phyloP scores from a whole-genome alignment of 768 basidiomycete species.

The Boletellus emodensis region DNA sequence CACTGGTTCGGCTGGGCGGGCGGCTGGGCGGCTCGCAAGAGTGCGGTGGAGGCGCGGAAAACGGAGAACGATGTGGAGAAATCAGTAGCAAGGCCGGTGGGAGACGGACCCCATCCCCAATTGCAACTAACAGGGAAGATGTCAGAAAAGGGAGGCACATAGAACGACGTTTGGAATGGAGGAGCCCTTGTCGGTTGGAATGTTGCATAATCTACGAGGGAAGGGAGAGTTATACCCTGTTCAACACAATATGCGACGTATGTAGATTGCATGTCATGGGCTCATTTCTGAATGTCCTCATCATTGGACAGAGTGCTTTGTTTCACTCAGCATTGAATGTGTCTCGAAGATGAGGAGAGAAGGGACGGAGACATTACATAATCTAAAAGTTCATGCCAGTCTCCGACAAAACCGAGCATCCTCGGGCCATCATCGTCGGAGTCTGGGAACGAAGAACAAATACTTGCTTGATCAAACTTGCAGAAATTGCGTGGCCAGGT shows the following conservation, averaged over 20 bases:
- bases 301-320: too few species aligned
- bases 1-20: slow-evolving; percentile 67
- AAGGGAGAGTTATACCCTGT: too few species aligned
- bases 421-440: too few species aligned
- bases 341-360: too few species aligned
- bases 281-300: too few species aligned
- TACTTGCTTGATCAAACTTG: slow-evolving; percentile 34
- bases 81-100: not conserved
- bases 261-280: too few species aligned
- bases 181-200: not conserved
- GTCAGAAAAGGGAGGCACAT: not conserved
- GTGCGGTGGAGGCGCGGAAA: slow-evolving; percentile 26
- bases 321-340: too few species aligned
- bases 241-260: too few species aligned
- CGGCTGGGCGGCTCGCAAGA: slow-evolving; percentile 43
- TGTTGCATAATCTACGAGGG: too few species aligned
- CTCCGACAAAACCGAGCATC: too few species aligned
- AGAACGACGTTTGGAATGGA: not conserved
- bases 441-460: slow-evolving; percentile 20
- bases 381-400: too few species aligned
- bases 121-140: slow-evolving; percentile 11
- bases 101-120: slow-evolving; percentile 2
- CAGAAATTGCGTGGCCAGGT: slow-evolving; percentile 50
- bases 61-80: not conserved
- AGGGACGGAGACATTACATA: too few species aligned